Percentiles rank a stretch among this genome's conserved stretches.
phyloP scores from a whole-genome alignment of 2,329 filamentous ascomycete species.

The Aspergillus aculeatinus region DNA sequence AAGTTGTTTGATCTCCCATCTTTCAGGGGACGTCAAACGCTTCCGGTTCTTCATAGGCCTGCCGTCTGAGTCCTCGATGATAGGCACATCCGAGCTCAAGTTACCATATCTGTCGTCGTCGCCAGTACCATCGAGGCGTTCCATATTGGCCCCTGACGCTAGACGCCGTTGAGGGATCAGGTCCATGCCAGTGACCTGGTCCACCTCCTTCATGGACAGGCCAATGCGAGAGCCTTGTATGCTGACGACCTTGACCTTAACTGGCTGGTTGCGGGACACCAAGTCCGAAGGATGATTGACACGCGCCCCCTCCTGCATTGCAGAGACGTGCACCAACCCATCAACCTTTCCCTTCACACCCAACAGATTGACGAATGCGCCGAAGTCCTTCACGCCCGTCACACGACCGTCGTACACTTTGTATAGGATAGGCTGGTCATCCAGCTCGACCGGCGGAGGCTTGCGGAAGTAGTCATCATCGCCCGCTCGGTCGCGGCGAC shows the following conservation, averaged over 20 bases:
- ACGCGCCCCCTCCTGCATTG: constrained; percentile 77
- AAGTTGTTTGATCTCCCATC: constrained; percentile 96
- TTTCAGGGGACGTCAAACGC: constrained; percentile 90
- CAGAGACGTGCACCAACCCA: constrained; percentile 89
- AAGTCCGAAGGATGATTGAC: constrained; percentile 92
- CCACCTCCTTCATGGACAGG: constrained; percentile 95
- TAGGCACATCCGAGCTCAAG: constrained; percentile 55
- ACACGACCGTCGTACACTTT: constrained; percentile 91
- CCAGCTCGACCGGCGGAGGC: constrained; percentile 70
- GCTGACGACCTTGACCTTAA: constrained; percentile 91
- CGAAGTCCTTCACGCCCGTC: constrained; percentile 92
- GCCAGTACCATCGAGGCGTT: constrained; percentile 66
- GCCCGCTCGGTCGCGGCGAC: constrained; percentile 39
- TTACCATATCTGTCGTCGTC: constrained; percentile 57
- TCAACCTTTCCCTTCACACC: constrained; percentile 86
- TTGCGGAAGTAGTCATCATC: constrained; percentile 62
- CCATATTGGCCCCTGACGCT: constrained; percentile 86
- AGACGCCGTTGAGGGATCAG: constrained; percentile 74
- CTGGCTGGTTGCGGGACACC: constrained; percentile 72
- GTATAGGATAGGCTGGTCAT: constrained; percentile 75
- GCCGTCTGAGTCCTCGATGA: constrained; percentile 62
- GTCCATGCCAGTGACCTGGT: constrained; percentile 83
- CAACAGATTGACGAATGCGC: constrained; percentile 88
- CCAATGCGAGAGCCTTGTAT: constrained; percentile 80
- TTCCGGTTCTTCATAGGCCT: constrained; percentile 69